Conservation (phyloP, 1,284 basidiomycete genomes). For the Athelia sp. region DNA sequence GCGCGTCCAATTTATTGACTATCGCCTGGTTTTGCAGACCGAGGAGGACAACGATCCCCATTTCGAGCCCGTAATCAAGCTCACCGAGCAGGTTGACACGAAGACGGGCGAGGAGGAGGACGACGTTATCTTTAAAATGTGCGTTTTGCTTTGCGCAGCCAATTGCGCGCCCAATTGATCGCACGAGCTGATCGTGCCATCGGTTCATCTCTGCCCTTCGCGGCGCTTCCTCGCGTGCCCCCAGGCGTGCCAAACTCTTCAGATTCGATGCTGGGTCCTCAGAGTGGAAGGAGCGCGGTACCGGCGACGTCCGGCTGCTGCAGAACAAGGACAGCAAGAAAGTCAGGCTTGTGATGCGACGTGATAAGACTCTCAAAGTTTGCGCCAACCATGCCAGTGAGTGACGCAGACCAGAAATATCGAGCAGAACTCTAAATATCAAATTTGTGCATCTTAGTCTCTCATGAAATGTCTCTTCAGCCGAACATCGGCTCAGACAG, state of each 20-base stretch:
- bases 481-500: constrained; percentile 99
- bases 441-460: constrained; percentile 40
- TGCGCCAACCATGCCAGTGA: constrained; percentile 97
- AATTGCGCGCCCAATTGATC: constrained; percentile 13
- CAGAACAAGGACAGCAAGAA: constrained; percentile 89
- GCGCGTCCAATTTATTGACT: constrained; percentile 2
- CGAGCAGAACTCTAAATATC: too few relatives aligned
- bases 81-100: constrained; percentile 93
- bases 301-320: constrained; percentile 87
- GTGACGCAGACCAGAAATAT: constrained; percentile 28
- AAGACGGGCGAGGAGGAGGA: constrained; percentile 98
- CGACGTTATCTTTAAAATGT: constrained; percentile 95
- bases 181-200: constrained; percentile 7
- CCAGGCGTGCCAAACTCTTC: constrained; percentile 97
- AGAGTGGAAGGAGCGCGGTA: constrained; percentile 98
- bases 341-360: constrained; percentile 96
- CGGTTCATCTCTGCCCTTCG: constrained; percentile 8
- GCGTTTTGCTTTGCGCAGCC: constrained; percentile 35
- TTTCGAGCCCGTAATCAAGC: constrained; percentile 95
- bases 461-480: constrained; percentile 89
- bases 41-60: constrained; percentile 88
- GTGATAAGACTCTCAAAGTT: constrained; percentile 99
- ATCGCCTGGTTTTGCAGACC: constrained; percentile 27
- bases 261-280: constrained; percentile 78
- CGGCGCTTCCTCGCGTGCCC: constrained; percentile 6